Conservation (phyloP, 2,329 filamentous ascomycete species). For the Lecanicillium sp. region DNA sequence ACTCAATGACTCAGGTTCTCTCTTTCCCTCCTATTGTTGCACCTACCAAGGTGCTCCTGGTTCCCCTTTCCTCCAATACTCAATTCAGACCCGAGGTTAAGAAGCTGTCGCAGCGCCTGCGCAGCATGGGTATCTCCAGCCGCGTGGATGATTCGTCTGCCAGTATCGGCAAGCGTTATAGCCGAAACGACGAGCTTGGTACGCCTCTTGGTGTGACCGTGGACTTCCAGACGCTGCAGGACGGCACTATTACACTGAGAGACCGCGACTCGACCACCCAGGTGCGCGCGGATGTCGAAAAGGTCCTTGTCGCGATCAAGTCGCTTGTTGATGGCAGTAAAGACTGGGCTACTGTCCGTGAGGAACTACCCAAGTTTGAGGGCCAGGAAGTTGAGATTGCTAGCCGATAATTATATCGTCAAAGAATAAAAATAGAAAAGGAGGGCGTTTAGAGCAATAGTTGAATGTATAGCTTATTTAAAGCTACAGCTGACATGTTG, state of each 20-base stretch:
- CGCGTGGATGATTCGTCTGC: constrained; percentile 85
- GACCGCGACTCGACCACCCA: constrained; percentile 89
- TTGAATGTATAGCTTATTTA: constrained; percentile 6
- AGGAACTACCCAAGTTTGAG: constrained; percentile 76
- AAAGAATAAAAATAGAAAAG: background rate
- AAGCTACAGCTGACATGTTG: no score
- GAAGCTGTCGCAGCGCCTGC: constrained; percentile 66
- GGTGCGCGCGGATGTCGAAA: constrained; percentile 74
- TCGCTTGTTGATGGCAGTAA: constrained; percentile 41
- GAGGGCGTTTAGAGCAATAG: constrained; percentile 6
- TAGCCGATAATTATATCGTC: constrained; percentile 17
- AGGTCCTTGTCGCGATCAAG: constrained; percentile 68
- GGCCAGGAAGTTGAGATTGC: constrained; percentile 55
- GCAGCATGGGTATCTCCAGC: constrained; percentile 69
- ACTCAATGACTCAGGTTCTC: constrained; percentile 31
- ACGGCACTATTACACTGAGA: constrained; percentile 76
- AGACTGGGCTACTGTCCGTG: constrained; percentile 60
- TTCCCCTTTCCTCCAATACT: constrained; percentile 74
- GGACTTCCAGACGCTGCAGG: constrained; percentile 90
- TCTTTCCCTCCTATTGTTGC: constrained; percentile 59
- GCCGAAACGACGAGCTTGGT: constrained; percentile 90
- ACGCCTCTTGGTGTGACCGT: constrained; percentile 91
- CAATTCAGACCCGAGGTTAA: constrained; percentile 73
- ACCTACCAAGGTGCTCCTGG: constrained; percentile 91
- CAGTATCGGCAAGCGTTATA: constrained; percentile 90